Base-by-base conservation (phyloP, 2,329 filamentous ascomycete genomes). In the Sporothrix pallida region DNA sequence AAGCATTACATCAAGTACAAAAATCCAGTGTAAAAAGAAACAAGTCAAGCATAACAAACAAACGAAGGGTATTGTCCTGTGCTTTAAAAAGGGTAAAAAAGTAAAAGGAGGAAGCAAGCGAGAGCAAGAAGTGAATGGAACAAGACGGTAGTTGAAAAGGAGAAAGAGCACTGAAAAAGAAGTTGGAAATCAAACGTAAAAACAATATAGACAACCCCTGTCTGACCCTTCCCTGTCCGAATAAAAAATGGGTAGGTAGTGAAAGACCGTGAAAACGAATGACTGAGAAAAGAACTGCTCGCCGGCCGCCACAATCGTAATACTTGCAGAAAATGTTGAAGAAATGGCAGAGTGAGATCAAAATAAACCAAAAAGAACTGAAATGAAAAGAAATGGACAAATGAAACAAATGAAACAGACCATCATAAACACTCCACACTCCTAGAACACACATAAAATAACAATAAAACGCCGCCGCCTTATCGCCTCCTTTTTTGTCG, bases 1-100 rank as follows among this genome's bases (percentile, higher is more conserved):
- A 44, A 26, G 42, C 44, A 48, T 17, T 44, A 23, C 42, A 63
- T 26, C 56, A 60, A n/a, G 3, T 20, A 20, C 60, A 46, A 20
- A 20, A 48, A 15, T 37, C 7, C 31, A 37, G 31, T 37, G 9
- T 12, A 42, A 42, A 62, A 10, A 17, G 9, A 56, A 9, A 13
- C n/a, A 20, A 17, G 15, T 44, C 7, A 37, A 58, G 17, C 26
- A 69, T 54, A 69, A n/a, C 9, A 54, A 20, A 23, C 13, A 63
- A 37, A 15, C 15, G 46, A 44, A 48, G 65, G 72, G 54, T 63
- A 63, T 73, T 62, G 54, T 62, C 58, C 46, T 60, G 44, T 13
- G 23, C 31, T 71, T 37, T 54, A 42, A 42, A 42, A 46, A 46
- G n/a, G 9, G 6, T 20, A 60, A 26, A 12, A 26, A 54, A 17